Evolutionary conservation across 2,329 filamentous ascomycete species (phyloP), one percentile per base, ranked within the genome.

Genomic region (Colletotrichum trifolii): DNA sequence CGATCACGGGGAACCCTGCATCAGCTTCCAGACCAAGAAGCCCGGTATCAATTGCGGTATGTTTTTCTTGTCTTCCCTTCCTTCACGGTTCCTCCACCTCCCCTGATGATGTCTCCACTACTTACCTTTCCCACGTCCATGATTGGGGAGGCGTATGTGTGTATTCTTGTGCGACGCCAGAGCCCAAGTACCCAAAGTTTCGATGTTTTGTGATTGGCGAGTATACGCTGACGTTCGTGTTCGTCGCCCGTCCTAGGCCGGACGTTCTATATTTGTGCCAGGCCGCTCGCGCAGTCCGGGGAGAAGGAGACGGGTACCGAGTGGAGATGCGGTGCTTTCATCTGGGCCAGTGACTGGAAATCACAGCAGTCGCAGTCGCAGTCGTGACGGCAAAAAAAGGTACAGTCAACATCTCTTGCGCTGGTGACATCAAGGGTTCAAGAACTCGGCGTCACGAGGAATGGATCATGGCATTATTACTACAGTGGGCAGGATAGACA

Each of bases 261-360:
- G 40, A 87, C 86, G 1, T 90, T 90, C 72, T 90, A 86, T 74
- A 85, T 88, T 61, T 90, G 88, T 67, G 74, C 83, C 12, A 85
- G 90, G 45, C 96, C 96, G 4, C 79, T 98, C 2, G 95, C 94
- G 0, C 94, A 94, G 1, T 92, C 90, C 33, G 96, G 94, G 0
- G 87, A 91, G 70, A 96, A 96, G 75, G 94, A 97, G 77, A 91
- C 83, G 65, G 91, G 89, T 2, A 94, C 93, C 0, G 85, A 96
- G 73, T 97, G 94, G 93, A 87, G 93, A 47, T 98, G 95, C 76
- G 82, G 85, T 2, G 97, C 93, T 0, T 97, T 97, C 71, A 93
- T 90, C 38, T 89, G 86, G 88, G 87, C 84, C 67, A 87, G 85
- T 57, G 85, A 88, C 68, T 88, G 86, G 86, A 84, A 75, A 25